Evolutionary conservation across 768 basidiomycete species (phyloP).

Genomic region (Trametes cingulata): DNA sequence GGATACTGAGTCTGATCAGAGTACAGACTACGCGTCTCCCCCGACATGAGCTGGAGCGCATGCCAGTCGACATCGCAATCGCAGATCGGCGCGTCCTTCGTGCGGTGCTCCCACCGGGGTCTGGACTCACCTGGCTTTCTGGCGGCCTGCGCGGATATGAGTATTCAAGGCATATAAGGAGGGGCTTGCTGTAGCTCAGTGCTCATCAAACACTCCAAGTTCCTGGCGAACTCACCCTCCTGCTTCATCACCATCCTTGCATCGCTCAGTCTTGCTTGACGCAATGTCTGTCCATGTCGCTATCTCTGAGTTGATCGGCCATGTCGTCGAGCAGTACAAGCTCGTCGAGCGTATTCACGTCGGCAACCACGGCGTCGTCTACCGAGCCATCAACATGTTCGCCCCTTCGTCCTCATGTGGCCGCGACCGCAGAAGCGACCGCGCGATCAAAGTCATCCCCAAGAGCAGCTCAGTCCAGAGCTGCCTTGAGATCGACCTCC

Average conservation of each 20-base stretch:
- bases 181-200: background rate
- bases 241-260: background rate
- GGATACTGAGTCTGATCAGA: no score
- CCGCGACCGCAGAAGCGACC: slow-evolving; percentile 1
- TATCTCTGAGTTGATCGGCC: slow-evolving; percentile 19
- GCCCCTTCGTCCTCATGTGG: background rate
- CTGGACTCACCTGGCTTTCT: background rate
- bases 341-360: slow-evolving; percentile 82
- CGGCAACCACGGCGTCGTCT: slow-evolving; percentile 93
- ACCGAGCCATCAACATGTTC: slow-evolving; percentile 68
- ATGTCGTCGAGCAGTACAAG: slow-evolving; percentile 57
- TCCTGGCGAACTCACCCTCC: slow-evolving; percentile 9
- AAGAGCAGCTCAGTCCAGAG: background rate
- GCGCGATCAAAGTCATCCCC: slow-evolving; percentile 27
- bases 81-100: background rate
- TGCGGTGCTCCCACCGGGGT: background rate
- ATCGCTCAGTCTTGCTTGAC: background rate
- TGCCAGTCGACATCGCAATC: background rate
- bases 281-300: slow-evolving; percentile 9
- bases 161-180: background rate
- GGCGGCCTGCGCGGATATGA: background rate
- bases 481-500: slow-evolving; percentile 63
- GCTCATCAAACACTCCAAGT: background rate
- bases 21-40: no score
- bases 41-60: no score